Evolutionary conservation across 176 grass and related monocot species (phyloP).

Genomic region (Cocos nucifera): DNA sequence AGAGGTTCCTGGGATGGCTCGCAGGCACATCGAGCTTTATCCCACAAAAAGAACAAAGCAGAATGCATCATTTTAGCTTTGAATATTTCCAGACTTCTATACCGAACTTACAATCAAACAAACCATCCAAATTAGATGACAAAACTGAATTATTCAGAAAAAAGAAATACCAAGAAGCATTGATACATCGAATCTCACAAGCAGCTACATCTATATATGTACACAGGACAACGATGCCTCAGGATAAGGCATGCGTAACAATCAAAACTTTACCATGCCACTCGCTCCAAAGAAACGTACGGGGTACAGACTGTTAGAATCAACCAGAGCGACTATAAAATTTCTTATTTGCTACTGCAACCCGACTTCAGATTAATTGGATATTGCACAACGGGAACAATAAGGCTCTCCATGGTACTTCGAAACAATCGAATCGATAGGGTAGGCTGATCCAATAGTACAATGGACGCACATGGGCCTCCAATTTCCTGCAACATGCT

Average conservation of each 20-base stretch:
- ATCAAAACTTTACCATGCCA: background rate
- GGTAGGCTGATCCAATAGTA: conserved; percentile 11
- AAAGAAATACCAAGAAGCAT: too few species aligned
- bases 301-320: background rate
- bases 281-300: background rate
- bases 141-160: too few species aligned
- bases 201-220: too few species aligned
- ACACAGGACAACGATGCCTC: too few species aligned
- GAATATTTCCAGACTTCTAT: too few species aligned
- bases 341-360: background rate
- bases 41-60: too few species aligned
- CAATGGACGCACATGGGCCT: conserved; percentile 5
- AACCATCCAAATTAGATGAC: too few species aligned
- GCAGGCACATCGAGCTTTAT: too few species aligned
- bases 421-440: conserved; percentile 28
- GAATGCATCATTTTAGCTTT: too few species aligned
- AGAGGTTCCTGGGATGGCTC: too few species aligned
- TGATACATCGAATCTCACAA: too few species aligned
- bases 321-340: background rate
- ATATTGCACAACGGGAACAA: background rate
- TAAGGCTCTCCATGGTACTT: conserved; percentile 9
- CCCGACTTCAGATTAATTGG: background rate
- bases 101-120: too few species aligned
- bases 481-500: conserved; percentile 12
- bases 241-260: background rate